Percentiles rank a stretch among this genome's conserved stretches.
phyloP scores from a whole-genome alignment of 805 yeast genomes.

The Ogataea degrootiae region DNA sequence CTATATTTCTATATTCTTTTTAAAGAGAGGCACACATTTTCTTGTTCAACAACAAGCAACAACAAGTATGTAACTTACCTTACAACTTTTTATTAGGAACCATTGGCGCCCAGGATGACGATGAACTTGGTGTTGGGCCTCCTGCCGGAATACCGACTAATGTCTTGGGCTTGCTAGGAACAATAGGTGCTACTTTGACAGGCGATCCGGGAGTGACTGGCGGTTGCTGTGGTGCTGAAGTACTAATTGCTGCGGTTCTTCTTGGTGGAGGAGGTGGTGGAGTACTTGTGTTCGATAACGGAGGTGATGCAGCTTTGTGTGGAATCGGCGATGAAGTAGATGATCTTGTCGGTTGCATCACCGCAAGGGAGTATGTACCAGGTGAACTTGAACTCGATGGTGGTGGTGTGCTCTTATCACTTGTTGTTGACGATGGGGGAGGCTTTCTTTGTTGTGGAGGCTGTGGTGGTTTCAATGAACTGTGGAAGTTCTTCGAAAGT shows the following conservation, averaged over 20 bases:
- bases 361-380: conserved; percentile 14
- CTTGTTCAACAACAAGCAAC: no score
- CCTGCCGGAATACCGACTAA: conserved; percentile 17
- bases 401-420: background rate
- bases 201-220: background rate
- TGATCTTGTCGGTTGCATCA: conserved; percentile 29
- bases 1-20: background rate
- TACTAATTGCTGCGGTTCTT: conserved; percentile 3
- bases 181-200: conserved; percentile 27
- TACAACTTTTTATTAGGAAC: conserved; percentile 26
- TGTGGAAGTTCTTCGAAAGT: conserved; percentile 15
- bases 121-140: background rate
- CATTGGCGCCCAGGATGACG: conserved; percentile 27
- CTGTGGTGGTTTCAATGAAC: conserved; percentile 5
- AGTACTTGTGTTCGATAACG: conserved; percentile 3
- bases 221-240: conserved; percentile 1
- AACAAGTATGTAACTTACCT: background rate
- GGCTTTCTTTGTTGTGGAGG: conserved; percentile 1
- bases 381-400: background rate
- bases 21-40: no score
- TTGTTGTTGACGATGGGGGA: background rate
- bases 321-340: conserved; percentile 20
- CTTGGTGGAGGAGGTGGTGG: conserved; percentile 31
- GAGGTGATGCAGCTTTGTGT: background rate
- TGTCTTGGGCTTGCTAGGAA: conserved; percentile 28